Conservation (phyloP, 73 alveolate species). For the Paraurostyla sp. region DNA sequence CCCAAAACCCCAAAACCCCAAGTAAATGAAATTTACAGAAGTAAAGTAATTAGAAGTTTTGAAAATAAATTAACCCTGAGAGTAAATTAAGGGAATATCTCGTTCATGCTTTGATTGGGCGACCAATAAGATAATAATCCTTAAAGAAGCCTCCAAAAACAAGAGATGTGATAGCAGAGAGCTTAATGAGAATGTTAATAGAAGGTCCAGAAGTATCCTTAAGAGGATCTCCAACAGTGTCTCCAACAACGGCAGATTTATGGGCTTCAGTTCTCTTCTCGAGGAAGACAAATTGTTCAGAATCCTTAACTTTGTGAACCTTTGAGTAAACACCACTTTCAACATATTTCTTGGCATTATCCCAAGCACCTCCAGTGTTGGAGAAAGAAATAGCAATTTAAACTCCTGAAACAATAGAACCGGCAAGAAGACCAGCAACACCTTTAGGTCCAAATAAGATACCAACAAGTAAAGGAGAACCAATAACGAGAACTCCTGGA, state of each 20-base stretch:
- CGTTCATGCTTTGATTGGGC: too few species aligned
- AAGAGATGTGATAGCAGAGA: slow-evolving; percentile 88
- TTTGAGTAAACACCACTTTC: slow-evolving; percentile 74
- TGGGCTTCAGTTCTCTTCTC: slow-evolving; percentile 89
- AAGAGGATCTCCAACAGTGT: slow-evolving; percentile 97
- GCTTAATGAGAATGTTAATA: slow-evolving; percentile 90
- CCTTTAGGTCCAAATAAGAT: slow-evolving; percentile 91
- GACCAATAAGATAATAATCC: not conserved
- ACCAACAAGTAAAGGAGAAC: slow-evolving; percentile 89
- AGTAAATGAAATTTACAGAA: too few species aligned
- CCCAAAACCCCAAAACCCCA: too few species aligned
- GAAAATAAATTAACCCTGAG: slow-evolving; percentile 16
- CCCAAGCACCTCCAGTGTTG: slow-evolving; percentile 98
- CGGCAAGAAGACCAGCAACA: slow-evolving; percentile 93
- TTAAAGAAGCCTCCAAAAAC: slow-evolving; percentile 86
- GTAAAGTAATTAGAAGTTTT: slow-evolving; percentile 22
- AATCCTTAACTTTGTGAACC: slow-evolving; percentile 41
- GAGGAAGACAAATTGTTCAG: slow-evolving; percentile 42
- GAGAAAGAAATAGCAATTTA: slow-evolving; percentile 91
- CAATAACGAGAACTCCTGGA: slow-evolving; percentile 91
- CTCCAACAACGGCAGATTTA: slow-evolving; percentile 91
- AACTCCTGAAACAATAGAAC: slow-evolving; percentile 93
- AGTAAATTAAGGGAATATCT: slow-evolving; percentile 39
- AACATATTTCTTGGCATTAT: slow-evolving; percentile 93
- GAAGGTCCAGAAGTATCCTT: slow-evolving; percentile 96